Evolutionary conservation across 768 basidiomycete genomes (phyloP), one percentile per base, ranked within the genome.

Genomic region (Suillus lakei): DNA sequence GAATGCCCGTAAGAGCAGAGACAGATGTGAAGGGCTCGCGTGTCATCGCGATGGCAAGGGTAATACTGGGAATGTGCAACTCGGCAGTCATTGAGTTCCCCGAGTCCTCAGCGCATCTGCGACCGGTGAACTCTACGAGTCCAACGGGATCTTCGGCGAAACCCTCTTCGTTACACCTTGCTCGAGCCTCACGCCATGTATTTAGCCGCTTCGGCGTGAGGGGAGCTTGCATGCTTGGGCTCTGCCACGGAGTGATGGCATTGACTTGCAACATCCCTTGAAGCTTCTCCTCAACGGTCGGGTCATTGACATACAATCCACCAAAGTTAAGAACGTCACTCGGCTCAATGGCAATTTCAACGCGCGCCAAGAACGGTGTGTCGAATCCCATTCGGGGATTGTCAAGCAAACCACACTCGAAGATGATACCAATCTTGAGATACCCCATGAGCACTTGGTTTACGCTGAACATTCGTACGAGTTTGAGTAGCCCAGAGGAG

Each of bases 261-360:
- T 68, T 70, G 41, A 66, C 34, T 28, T 70, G 70, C 13, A 68
- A 4, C 64, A 70, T 66, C 12, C 69, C 69, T 43, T 67, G 23
- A 23, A 67, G 48, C n/a, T 68, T 62, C 12, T 64, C 66, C 1
- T 48, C 2, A 2, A 58, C 18, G 18, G 63, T 64, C 4, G 56
- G 50, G 51, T 66, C 28, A 5, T 66, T 68, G 26, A 68, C 50
- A 18, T 60, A 46, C 16, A 70, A 67, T 30, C 64, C 67, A 32
- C 46, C 46, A 9, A 70, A 62, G 4, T 32, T 18, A 1, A 28
- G 3, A 2, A 62, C 15, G 6, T 70, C 38, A 15, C 60, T 23
- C 2, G 67, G 69, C 56, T 70, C 69, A n/a, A 70, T 41, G 32
- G 51, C 70, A 28, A 70, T 60, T 26, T 70, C 64, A 9, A 64